These are phyloP conservation scores for Carex littledalei DNA, from an alignment of 176 grass and related monocot species.

Conservation along the genomic window DNA sequence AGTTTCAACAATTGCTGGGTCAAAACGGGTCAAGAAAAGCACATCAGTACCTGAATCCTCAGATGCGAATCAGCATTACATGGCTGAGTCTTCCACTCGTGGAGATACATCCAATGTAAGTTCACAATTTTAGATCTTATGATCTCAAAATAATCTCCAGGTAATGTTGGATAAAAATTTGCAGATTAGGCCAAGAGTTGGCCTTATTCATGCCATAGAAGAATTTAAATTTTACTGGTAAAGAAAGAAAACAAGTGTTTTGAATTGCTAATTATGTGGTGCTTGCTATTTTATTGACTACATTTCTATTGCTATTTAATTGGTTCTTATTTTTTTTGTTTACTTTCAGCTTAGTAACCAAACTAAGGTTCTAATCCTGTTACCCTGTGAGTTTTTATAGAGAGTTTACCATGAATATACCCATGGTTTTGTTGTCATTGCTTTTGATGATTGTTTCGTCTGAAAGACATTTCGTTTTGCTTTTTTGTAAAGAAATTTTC, in stretches of 20 bases:
- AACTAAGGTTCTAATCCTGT: not conserved
- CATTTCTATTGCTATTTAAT: not conserved
- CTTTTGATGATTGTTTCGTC: not conserved
- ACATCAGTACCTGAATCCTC: conserved; percentile 49
- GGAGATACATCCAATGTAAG: conserved; percentile 36
- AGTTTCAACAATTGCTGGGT: conserved; percentile 80
- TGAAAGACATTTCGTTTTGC: not conserved
- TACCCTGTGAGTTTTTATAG: not conserved
- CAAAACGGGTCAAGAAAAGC: conserved; percentile 70
- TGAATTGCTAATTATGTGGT: conserved; percentile 9
- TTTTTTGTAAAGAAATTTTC: not conserved
- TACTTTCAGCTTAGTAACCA: not conserved
- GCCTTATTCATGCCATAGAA: not conserved
- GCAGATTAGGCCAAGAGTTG: not conserved
- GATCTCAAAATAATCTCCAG: not conserved
- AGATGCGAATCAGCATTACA: conserved; percentile 29
- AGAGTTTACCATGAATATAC: not conserved
- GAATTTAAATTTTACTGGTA: not conserved
- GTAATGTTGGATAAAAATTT: not conserved
- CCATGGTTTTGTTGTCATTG: not conserved
- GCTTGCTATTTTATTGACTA: not conserved
- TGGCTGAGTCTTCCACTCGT: conserved; percentile 11
- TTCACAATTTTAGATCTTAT: not conserved
- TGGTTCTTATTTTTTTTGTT: not conserved
- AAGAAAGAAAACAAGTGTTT: not conserved